Evolutionary conservation across 139 green algal genomes (phyloP).

Genomic region (Picochlorum sp.): DNA sequence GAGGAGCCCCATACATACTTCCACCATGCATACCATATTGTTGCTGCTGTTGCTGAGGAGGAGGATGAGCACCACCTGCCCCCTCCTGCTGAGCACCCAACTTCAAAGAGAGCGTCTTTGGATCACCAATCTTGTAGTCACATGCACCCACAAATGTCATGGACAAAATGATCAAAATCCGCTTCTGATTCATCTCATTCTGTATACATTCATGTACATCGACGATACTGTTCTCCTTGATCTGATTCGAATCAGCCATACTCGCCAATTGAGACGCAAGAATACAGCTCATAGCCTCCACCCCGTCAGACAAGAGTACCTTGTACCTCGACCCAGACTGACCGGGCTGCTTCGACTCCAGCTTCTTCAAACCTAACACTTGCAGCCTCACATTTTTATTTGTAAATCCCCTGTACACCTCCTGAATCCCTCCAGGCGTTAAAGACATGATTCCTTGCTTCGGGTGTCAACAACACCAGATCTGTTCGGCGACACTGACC

Average conservation of each 20-base stretch:
- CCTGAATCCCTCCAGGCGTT: conserved; percentile 31
- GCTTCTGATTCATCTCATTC: conserved; percentile 24
- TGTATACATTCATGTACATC: conserved; percentile 43
- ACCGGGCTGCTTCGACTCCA: conserved; percentile 12
- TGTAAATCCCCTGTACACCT: conserved; percentile 5
- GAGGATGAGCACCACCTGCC: background rate
- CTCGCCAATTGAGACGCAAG: conserved; percentile 71
- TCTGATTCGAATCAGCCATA: conserved; percentile 22
- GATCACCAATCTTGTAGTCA: conserved; percentile 15
- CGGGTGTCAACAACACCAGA: no score
- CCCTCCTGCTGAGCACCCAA: background rate
- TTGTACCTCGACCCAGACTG: conserved; percentile 28
- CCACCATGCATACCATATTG: background rate
- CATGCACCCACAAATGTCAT: conserved; percentile 2
- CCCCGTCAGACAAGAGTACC: conserved; percentile 56
- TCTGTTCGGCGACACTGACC: no score
- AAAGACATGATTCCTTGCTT: background rate
- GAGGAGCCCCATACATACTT: background rate
- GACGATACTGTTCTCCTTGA: conserved; percentile 50
- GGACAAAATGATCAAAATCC: conserved; percentile 31
- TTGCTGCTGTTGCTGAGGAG: no score
- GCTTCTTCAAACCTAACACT: conserved; percentile 23
- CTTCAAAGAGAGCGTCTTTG: background rate
- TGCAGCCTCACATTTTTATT: background rate
- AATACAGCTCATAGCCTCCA: conserved; percentile 47